Conservation (phyloP, 805 yeast species). For the Hanseniaspora clermontiae region DNA sequence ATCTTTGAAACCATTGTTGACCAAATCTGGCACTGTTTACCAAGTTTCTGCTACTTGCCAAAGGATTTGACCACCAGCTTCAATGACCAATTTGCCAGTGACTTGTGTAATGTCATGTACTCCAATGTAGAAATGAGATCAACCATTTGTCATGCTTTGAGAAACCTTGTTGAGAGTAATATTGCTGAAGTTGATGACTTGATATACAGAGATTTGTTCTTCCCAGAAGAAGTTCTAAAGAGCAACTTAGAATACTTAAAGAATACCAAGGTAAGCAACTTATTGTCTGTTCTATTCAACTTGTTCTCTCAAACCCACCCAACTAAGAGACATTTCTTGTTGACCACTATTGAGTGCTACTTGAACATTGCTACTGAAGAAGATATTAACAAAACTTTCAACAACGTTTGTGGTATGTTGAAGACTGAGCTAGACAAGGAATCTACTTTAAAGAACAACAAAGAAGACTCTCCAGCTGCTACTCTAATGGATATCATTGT, state of each 20-base stretch:
- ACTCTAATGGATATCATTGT: conserved; percentile 89
- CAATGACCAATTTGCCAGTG: conserved; percentile 64
- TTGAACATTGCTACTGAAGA: conserved; percentile 53
- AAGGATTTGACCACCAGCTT: conserved; percentile 54
- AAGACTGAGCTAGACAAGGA: conserved; percentile 62
- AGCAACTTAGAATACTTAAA: conserved; percentile 51
- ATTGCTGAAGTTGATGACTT: conserved; percentile 18
- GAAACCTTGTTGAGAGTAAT: conserved; percentile 66
- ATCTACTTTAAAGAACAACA: conserved; percentile 24
- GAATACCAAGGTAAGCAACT: conserved; percentile 47
- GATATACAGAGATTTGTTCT: conserved; percentile 46
- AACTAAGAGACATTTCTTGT: conserved; percentile 68
- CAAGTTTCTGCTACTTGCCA: conserved; percentile 81
- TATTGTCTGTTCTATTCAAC: conserved; percentile 78
- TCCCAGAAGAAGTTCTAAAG: conserved; percentile 44
- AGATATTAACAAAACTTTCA: conserved; percentile 64
- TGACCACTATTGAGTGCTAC: conserved; percentile 76
- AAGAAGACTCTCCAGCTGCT: conserved; percentile 45
- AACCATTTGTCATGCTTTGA: conserved; percentile 70
- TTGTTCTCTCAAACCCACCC: conserved; percentile 83
- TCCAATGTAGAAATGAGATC: conserved; percentile 63
- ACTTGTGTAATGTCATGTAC: conserved; percentile 61
- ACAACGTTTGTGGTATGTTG: conserved; percentile 70
- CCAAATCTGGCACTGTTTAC: conserved; percentile 85
- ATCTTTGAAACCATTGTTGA: conserved; percentile 74